Evolutionary conservation across 352 stramenopile species (phyloP), one percentile per base, ranked within the genome.

Genomic region (Phytophthora uliginosa): DNA sequence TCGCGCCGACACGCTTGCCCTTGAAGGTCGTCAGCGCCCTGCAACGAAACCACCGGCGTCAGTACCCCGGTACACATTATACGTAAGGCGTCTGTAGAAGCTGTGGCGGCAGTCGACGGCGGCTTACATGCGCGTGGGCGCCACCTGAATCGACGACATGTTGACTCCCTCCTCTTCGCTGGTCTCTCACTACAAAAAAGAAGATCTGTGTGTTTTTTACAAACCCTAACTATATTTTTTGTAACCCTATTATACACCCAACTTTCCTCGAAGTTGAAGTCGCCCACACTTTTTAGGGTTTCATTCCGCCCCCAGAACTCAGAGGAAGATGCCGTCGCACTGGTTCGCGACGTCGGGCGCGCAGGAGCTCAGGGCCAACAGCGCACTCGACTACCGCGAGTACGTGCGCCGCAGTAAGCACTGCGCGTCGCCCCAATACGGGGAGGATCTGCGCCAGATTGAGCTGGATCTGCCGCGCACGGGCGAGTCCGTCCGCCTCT

Each of bases 21-120:
- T 96, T 97, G 71, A 84, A 97, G 34, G 82, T 92, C 42, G 90
- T 95, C 71, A 97, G 74, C 68, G 88, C 86, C 91, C 91, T 97
- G 57, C 34, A 69, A 9, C 50, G n/a, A 63, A 20, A 10, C 17
- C 59, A 22, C 15, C 26, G 72, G 18, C 47, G 48, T 76, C 40
- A 71, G n/a, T 13, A 36, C 50, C 4, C 12, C 50, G 22, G 4
- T 24, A 12, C 47, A 53, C n/a, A 15, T 8, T 31, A 18, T 17
- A 28, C 8, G 50, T 20, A 36, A n/a, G 3, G 7, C 15, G n/a
- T 9, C 12, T 13, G 24, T 2, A 34, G 24, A 20, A 0, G n/a
- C 8, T 53, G 20, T 31, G n/a, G 9, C 4, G 22, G 12, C 22
- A n/a, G 9, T 5, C 0, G 24, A 13, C 24, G 17, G 17, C 57